Evolutionary conservation across 2,329 filamentous ascomycete species (phyloP).

Genomic region (Fusarium miscanthi): DNA sequence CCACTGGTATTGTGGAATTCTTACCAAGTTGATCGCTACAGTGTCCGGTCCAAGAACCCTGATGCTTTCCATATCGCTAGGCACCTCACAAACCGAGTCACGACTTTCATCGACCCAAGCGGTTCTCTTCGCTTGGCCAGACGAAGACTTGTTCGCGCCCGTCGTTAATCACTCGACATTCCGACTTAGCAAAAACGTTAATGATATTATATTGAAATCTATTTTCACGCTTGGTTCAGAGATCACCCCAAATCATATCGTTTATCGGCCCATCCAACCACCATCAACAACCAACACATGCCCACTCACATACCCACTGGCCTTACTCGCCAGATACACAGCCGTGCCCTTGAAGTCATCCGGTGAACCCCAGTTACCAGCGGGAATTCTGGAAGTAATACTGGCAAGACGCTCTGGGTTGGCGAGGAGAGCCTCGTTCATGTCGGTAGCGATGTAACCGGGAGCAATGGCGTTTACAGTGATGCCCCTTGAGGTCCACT

Average conservation of each 20-base stretch:
- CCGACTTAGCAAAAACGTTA: background rate
- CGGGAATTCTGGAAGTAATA: conserved; percentile 84
- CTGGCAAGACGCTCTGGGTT: conserved; percentile 75
- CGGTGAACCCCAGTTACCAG: conserved; percentile 82
- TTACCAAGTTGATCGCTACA: background rate
- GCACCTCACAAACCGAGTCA: conserved; percentile 40
- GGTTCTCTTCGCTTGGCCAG: conserved; percentile 39
- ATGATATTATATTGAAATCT: conserved; percentile 12
- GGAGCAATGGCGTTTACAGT: conserved; percentile 91
- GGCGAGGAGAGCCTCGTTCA: conserved; percentile 86
- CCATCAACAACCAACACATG: conserved; percentile 88
- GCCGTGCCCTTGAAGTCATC: conserved; percentile 90
- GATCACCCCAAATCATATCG: background rate
- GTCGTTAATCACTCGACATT: conserved; percentile 14
- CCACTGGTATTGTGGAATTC: background rate
- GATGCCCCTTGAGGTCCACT: conserved; percentile 84
- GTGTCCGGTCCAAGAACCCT: conserved; percentile 18
- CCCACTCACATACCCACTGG: conserved; percentile 84
- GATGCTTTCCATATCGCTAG: conserved; percentile 34
- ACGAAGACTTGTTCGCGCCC: conserved; percentile 40
- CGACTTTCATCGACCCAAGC: conserved; percentile 23
- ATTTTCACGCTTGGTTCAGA: background rate
- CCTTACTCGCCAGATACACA: conserved; percentile 80
- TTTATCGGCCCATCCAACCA: conserved; percentile 88
- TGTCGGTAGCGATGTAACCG: conserved; percentile 92